A percentile compares a stretch with the other conserved stretches of the same genome.
phyloP scores from a whole-genome alignment of 352 stramenopile genomes.

The Phytophthora multivora region DNA sequence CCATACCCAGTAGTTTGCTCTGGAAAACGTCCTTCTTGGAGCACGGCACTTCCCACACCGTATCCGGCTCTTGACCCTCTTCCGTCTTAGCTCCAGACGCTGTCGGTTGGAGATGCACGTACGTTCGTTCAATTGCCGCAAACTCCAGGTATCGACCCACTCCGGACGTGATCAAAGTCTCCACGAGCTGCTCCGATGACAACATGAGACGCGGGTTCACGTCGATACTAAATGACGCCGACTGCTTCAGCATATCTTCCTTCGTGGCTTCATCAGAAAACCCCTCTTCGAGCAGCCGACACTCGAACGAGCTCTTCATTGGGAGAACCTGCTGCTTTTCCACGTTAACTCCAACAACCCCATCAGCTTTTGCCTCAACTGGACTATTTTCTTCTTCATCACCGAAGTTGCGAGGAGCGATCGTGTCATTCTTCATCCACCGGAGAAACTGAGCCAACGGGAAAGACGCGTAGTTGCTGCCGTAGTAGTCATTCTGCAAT shows the following conservation, averaged over 20 bases:
- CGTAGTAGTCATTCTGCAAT: slow-evolving; percentile 81
- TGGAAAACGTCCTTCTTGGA: slow-evolving; percentile 92
- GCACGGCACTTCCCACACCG: slow-evolving; percentile 84
- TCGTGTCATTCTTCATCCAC: slow-evolving; percentile 61
- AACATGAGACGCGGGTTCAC: slow-evolving; percentile 84
- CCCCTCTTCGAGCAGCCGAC: slow-evolving; percentile 42
- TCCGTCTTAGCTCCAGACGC: slow-evolving; percentile 6
- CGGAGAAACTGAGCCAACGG: slow-evolving; percentile 57
- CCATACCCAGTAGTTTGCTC: slow-evolving; percentile 80
- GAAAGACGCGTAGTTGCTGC: slow-evolving; percentile 81
- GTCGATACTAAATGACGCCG: slow-evolving; percentile 73
- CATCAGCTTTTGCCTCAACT: not conserved
- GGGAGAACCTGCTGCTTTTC: slow-evolving; percentile 31
- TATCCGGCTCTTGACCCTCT: slow-evolving; percentile 27
- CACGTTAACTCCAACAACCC: slow-evolving; percentile 1
- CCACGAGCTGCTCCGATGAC: slow-evolving; percentile 76
- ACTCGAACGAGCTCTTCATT: slow-evolving; percentile 54
- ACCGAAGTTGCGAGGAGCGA: slow-evolving; percentile 37
- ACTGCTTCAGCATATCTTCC: slow-evolving; percentile 46
- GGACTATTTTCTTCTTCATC: slow-evolving; percentile 33
- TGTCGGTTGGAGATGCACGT: slow-evolving; percentile 58
- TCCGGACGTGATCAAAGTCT: slow-evolving; percentile 84
- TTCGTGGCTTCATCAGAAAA: slow-evolving; percentile 48
- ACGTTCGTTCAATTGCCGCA: slow-evolving; percentile 82
- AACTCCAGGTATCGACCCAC: slow-evolving; percentile 91